Evolutionary conservation across 208 protist species (phyloP), one percentile per base, ranked within the genome.

Genomic region (Crithidia sp.): DNA sequence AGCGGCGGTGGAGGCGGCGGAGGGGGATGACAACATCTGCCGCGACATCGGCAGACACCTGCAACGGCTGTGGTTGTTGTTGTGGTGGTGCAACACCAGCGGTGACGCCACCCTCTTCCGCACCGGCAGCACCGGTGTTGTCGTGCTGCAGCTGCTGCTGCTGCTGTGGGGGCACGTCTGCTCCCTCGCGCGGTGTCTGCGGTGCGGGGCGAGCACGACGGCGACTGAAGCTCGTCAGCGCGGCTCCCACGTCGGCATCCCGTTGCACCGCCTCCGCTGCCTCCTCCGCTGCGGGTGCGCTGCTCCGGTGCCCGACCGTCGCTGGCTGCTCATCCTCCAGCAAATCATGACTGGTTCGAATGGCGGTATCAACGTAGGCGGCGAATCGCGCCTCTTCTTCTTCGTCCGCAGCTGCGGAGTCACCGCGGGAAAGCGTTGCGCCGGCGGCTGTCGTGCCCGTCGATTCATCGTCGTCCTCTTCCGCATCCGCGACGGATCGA

Each of bases 1-100:
- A 91, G 60, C 82, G 79, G 44, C 90, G 85, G 58, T 92, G 84
- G 63, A 82, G 28, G 58, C 84, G 74, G 13, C 71, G 68, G 16
- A 39, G 12, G 2, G 74, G 74, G 13, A 78, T 50, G 6, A 72
- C 43, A 4, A 75, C 57, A 54, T 77, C 67, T 13, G 47, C 63
- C 40, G 7, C 52, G 14, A 67, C 65, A 53, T 71, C 69, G 13
- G 54, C 43, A 4, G 57, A 37, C 28, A 28, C 28, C 28, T 28
- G 28, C 28, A 28, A 28, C 28, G 5, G 36, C 61, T 13, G n/a
- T 43, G 47, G 17, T 36, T 61, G 64, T 41, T 47, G 69, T 41
- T 19, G 52, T 28, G 19, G 49, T 37, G 13, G n/a, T 41, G 28
- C 17, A 9, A 2, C 53, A 58, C 54, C 7, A 7, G 14, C 55